A percentile compares a stretch with the other conserved stretches of the same genome.
Conservation (phyloP, 2,329 filamentous ascomycete species). For the Paecilomyces sp. region DNA sequence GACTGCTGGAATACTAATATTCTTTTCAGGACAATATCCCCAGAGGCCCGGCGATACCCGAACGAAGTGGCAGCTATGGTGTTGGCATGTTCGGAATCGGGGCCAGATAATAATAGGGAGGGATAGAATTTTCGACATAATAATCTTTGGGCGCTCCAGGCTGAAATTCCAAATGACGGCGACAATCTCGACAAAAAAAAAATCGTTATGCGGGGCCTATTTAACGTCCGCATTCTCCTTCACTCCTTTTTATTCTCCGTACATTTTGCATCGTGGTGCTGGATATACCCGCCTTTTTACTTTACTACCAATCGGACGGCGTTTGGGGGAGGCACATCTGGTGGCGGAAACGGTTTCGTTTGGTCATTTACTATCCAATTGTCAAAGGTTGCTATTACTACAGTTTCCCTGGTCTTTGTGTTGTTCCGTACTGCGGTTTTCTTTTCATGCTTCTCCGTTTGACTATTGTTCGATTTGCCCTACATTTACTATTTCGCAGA, state of each 20-base stretch:
- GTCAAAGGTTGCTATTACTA: not conserved
- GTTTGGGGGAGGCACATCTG: conserved; percentile 15
- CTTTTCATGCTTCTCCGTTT: not conserved
- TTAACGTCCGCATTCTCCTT: not conserved
- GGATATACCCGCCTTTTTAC: conserved; percentile 39
- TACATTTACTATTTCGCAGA: not conserved
- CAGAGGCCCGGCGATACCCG: conserved; percentile 32
- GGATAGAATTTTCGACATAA: conserved; percentile 8
- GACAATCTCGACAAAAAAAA: not conserved
- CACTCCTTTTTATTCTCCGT: conserved; percentile 12
- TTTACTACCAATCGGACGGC: conserved; percentile 30
- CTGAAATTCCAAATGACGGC: not conserved
- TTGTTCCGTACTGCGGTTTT: not conserved
- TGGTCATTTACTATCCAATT: conserved; percentile 1
- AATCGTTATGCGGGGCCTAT: not conserved
- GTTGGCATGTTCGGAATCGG: conserved; percentile 40
- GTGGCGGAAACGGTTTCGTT: conserved; percentile 9
- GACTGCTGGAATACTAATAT: conserved; percentile 2
- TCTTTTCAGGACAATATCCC: conserved; percentile 31
- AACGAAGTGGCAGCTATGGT: conserved; percentile 35
- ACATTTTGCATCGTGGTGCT: conserved; percentile 42
- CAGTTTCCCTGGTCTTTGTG: not conserved
- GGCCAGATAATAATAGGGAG: conserved; percentile 26
- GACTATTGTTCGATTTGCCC: not conserved
- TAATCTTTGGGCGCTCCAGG: conserved; percentile 3